Conservation (phyloP, 441 rosid species). For the Mallotus japonicus region DNA sequence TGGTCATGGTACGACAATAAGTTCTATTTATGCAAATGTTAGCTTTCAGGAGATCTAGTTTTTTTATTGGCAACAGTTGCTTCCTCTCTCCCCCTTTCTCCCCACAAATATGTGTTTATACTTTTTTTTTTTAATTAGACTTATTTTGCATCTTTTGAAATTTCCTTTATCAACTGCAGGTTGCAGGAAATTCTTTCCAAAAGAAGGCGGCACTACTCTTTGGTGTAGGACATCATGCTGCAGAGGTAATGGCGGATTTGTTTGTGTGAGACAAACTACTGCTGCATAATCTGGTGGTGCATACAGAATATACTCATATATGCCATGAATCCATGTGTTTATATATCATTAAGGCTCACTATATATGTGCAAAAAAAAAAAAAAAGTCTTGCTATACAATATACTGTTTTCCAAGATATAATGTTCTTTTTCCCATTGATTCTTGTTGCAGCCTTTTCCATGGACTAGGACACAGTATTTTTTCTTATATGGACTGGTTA, state of each 20-base stretch:
- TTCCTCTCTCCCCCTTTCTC: neutral
- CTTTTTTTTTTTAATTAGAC: neutral
- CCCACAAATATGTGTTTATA: neutral
- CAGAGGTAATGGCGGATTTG: constrained; percentile 56
- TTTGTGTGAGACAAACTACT: constrained; percentile 4
- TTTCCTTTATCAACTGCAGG: constrained; percentile 44
- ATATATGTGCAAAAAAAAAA: too few species aligned
- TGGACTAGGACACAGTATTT: neutral
- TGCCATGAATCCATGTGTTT: neutral
- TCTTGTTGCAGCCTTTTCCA: neutral
- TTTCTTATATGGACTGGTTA: neutral
- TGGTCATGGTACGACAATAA: neutral
- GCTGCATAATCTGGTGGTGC: constrained; percentile 7
- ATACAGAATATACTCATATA: neutral
- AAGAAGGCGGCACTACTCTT: constrained; percentile 83
- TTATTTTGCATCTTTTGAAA: constrained; percentile 3
- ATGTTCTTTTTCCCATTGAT: neutral
- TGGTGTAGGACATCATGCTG: constrained; percentile 69
- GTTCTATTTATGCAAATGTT: neutral
- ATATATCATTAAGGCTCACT: too few species aligned
- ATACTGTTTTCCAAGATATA: neutral
- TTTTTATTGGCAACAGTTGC: neutral
- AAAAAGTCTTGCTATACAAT: neutral
- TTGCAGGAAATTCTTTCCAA: constrained; percentile 94
- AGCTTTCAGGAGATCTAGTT: neutral